Base-by-base conservation (phyloP, 257 asterid genomes). In the Nicotiana attenuata region DNA sequence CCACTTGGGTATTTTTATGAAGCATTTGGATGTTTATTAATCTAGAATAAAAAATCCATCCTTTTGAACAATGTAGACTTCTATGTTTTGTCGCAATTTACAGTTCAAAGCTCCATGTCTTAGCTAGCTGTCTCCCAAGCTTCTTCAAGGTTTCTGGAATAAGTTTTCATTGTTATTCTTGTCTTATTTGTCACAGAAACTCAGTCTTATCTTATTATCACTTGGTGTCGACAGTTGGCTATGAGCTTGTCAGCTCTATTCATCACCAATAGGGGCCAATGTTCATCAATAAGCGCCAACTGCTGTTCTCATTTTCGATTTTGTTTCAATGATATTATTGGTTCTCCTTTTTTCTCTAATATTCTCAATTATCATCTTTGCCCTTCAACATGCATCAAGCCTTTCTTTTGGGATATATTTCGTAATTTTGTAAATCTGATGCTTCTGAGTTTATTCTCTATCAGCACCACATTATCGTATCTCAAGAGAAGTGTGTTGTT, bases 101-200 rank as follows among this genome's bases (percentile, higher is more conserved):
- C 41, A 50, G 24, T 73, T 47, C 61, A 73, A 24, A 16, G 61
- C 41, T 3, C 13, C 15, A 22, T 73, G 61, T 73, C 38, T 71
- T 45, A 22, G 38, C 60, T 3, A 15, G 24, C 61, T 73, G 79
- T 24, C 61, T 73, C 22, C 41, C 61, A 47, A 22, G 61, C 11
- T 9, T 73, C 61, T 47, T 73, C 79, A 47, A 73, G 78, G 38
- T 45, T 45, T 71, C 14, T 45, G 59, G 79, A 47, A 24, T 71
- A 14, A 65, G 20, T 41, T 71, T 73, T 47, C 60, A 73, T 73
- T 73, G 79, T 73, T 24, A 7, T 73, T 73, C 79, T 73, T 47
- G 60, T 73, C 61, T 22, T 47, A 8, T 45, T 71, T 47, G 22
- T 47, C 41, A 11, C 35, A 11, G 60, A 73, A 47, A 24, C 38